Evolutionary conservation across 805 yeast species (phyloP).

Genomic region (Naumovozyma castellii): DNA sequence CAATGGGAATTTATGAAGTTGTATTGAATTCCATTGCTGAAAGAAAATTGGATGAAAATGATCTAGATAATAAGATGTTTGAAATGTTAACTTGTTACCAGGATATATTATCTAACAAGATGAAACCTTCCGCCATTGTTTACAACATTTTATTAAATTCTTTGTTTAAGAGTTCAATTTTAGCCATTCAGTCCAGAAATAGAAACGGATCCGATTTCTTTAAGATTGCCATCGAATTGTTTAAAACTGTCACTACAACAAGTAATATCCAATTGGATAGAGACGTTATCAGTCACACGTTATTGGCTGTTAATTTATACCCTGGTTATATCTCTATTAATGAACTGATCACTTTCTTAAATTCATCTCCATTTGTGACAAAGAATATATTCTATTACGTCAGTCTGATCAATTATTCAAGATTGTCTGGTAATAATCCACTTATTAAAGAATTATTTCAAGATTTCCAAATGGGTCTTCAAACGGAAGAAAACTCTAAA

Average conservation of each 20-base stretch:
- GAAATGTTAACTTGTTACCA: constrained; percentile 58
- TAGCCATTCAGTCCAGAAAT: constrained; percentile 31
- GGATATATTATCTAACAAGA: constrained; percentile 44
- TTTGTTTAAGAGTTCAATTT: constrained; percentile 41
- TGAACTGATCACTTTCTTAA: constrained; percentile 19
- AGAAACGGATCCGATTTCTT: constrained; percentile 38
- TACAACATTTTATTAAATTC: constrained; percentile 44
- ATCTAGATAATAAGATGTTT: constrained; percentile 52
- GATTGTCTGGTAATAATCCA: constrained; percentile 29
- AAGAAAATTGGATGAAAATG: constrained; percentile 42
- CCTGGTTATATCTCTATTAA: constrained; percentile 20
- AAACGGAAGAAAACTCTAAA: constrained; percentile 3
- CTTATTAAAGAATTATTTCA: constrained; percentile 35
- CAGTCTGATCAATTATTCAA: constrained; percentile 34
- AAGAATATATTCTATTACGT: constrained; percentile 32
- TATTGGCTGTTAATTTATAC: constrained; percentile 37
- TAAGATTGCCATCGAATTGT: constrained; percentile 43
- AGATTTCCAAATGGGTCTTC: constrained; percentile 25
- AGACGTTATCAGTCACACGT: constrained; percentile 36
- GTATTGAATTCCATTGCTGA: constrained; percentile 45
- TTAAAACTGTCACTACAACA: constrained; percentile 29
- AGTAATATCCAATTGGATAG: constrained; percentile 35
- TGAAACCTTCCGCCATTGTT: constrained; percentile 49
- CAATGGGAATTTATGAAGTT: constrained; percentile 42
- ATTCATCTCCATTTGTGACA: constrained; percentile 23